Evolutionary conservation across 768 basidiomycete genomes (phyloP).

Genomic region (Strobilomyces confusus): DNA sequence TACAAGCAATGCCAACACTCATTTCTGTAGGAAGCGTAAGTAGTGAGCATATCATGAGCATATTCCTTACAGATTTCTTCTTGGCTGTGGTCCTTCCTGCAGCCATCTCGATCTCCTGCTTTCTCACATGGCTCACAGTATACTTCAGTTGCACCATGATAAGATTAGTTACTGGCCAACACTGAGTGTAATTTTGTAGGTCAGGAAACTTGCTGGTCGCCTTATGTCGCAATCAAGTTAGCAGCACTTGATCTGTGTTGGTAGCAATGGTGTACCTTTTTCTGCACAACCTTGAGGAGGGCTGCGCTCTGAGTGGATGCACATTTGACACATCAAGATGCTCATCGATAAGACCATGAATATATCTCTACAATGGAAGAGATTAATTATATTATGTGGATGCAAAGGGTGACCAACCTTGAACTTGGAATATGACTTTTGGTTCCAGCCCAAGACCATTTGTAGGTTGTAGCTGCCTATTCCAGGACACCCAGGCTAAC

Average conservation of each 20-base stretch:
- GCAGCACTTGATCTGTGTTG: no score
- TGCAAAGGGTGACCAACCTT: not conserved
- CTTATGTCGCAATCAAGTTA: no score
- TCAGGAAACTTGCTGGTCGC: not conserved
- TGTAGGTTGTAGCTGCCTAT: not conserved
- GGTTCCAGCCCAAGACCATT: not conserved
- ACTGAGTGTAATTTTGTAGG: not conserved
- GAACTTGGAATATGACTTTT: not conserved
- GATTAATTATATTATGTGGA: no score
- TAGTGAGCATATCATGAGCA: no score
- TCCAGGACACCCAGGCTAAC: not conserved
- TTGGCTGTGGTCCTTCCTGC: not conserved
- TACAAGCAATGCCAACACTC: not conserved
- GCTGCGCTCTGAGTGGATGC: not conserved
- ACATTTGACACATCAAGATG: not conserved
- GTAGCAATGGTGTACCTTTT: not conserved
- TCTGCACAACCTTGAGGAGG: not conserved
- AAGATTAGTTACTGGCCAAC: not conserved
- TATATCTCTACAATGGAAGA: not conserved
- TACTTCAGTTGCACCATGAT: slow-evolving; percentile 15
- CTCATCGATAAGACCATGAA: not conserved
- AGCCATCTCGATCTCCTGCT: not conserved
- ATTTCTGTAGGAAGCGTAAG: not conserved
- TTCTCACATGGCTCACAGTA: not conserved
- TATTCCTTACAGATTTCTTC: no score